Evolutionary conservation across 345 rosid species (phyloP).

Genomic region (Eucalyptus regnans): DNA sequence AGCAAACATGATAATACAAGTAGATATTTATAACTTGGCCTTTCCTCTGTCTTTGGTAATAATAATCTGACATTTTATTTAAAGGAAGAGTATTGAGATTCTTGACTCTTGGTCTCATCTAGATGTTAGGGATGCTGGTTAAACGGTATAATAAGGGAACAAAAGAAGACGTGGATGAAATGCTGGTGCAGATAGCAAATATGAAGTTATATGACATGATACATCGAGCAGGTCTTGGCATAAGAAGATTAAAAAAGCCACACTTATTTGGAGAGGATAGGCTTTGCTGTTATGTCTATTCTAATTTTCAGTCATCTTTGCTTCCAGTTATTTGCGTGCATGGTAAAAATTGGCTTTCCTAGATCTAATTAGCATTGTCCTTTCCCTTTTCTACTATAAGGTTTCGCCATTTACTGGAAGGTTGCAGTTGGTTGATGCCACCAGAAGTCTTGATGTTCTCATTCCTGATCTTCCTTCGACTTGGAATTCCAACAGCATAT

Average conservation of each 20-base stretch:
- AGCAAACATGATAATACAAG: neutral
- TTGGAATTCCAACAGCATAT: constrained; percentile 32
- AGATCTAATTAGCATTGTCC: neutral
- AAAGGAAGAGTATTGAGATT: neutral
- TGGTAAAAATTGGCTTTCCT: neutral
- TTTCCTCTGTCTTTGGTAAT: neutral
- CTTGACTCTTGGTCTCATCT: neutral
- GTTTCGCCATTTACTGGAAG: constrained; percentile 56
- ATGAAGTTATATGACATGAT: neutral
- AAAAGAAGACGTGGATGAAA: neutral
- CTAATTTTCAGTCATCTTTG: neutral
- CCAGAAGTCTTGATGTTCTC: constrained; percentile 57
- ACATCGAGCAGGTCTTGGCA: neutral
- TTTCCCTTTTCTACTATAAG: constrained; percentile 9
- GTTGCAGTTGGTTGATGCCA: constrained; percentile 66
- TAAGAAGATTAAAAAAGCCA: neutral
- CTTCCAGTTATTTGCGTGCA: neutral
- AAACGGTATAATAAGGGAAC: neutral
- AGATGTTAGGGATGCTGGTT: neutral
- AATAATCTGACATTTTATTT: neutral
- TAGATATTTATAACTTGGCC: neutral
- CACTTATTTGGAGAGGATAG: neutral
- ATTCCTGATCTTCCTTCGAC: constrained; percentile 53
- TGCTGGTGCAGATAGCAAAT: neutral
- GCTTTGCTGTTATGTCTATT: neutral